Conservation (phyloP, 129 eudicot genomes). For the Chrysanthemum makinoi region DNA sequence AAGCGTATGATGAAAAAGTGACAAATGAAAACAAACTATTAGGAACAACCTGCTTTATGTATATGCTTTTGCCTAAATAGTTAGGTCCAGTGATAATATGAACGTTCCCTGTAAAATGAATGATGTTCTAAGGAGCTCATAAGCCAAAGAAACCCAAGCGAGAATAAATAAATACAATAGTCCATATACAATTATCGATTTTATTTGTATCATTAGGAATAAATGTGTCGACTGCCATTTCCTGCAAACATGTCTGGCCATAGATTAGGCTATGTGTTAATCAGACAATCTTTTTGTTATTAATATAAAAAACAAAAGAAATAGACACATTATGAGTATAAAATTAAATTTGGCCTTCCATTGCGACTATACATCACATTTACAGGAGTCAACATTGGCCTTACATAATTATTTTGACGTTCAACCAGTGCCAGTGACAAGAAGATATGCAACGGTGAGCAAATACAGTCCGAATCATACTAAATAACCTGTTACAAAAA, state of each 20-base stretch:
- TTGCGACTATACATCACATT: constrained; percentile 68
- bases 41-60: too few relatives aligned
- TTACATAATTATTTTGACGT: constrained; percentile 78
- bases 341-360: constrained; percentile 63
- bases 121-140: constrained; percentile 1
- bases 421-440: constrained; percentile 91
- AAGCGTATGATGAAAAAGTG: constrained; percentile 15
- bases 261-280: constrained; percentile 16
- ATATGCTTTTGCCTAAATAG: constrained; percentile 58
- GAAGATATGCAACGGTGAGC: constrained; percentile 36
- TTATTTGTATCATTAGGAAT: constrained; percentile 93
- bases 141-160: constrained; percentile 15
- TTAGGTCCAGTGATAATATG: constrained; percentile 93
- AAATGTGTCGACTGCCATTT: constrained; percentile 93
- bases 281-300: not conserved
- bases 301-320: not conserved
- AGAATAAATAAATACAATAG: constrained; percentile 12
- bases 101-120: constrained; percentile 60
- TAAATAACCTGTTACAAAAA: not conserved
- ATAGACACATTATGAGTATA: not conserved
- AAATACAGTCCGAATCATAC: constrained; percentile 7
- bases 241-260: constrained; percentile 94
- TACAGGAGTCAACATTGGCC: constrained; percentile 78
- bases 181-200: constrained; percentile 53
- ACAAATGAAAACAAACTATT: constrained; percentile 17